Evolutionary conservation across 225 moss, liverwort and hornwort genomes (phyloP).

Genomic region (Bryum argenteum): DNA sequence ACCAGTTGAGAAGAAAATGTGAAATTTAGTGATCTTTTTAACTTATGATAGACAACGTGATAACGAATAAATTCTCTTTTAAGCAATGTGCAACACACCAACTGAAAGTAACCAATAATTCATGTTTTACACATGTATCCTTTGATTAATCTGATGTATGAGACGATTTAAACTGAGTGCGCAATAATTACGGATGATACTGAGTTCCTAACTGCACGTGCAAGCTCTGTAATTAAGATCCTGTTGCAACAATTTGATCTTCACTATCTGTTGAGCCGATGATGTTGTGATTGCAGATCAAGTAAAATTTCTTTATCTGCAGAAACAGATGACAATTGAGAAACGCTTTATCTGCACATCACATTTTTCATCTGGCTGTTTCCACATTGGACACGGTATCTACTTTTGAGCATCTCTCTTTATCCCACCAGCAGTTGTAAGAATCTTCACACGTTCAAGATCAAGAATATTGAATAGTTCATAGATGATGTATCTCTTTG

Average conservation of each 20-base stretch:
- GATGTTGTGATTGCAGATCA: conserved; percentile 18
- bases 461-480: background rate
- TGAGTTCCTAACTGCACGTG: background rate
- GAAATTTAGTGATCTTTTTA: too few species aligned
- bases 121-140: too few species aligned
- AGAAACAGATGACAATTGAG: conserved; percentile 21
- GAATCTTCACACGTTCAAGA: conserved; percentile 12
- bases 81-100: too few species aligned
- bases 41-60: too few species aligned
- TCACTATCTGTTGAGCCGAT: conserved; percentile 8
- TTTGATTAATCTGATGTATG: background rate
- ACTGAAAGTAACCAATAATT: background rate
- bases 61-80: too few species aligned
- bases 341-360: conserved; percentile 8
- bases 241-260: background rate
- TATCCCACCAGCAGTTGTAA: conserved; percentile 30
- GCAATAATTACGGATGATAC: too few species aligned
- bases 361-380: conserved; percentile 23
- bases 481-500: conserved; percentile 5
- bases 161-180: background rate
- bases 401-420: conserved; percentile 24
- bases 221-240: conserved; percentile 2
- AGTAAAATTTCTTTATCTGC: conserved; percentile 23
- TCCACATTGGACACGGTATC: conserved; percentile 14
- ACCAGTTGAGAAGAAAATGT: too few species aligned